Base-by-base conservation (phyloP, 1,139 yeast genomes). In the Casaregolazyma suthepensis region DNA sequence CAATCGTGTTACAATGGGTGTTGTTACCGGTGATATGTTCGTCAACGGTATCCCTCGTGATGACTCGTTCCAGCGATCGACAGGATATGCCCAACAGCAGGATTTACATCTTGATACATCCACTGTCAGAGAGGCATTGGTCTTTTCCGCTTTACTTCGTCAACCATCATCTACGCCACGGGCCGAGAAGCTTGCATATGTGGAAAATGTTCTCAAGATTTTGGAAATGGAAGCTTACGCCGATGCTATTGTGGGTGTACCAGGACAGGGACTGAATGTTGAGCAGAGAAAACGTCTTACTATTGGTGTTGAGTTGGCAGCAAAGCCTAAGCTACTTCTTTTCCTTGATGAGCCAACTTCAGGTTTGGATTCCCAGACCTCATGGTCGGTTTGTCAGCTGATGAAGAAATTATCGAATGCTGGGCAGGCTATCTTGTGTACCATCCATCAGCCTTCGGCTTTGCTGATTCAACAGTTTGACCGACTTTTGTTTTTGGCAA, bases 1-100 rank as follows among this genome's bases (percentile, higher is more conserved):
- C 15, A 83, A 80, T 62, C 73, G 87, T 66, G 75, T 78, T 57
- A 74, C 75, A 51, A 75, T 78, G 67, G 87, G 87, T 61, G 79
- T 77, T 43, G 75, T 82, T 48, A 78, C 85, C 48, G 87, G 87
- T 62, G 83, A 80, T 54, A 78, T 81, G 80, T 69, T 81, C 54
- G 85, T 82, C 22, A 81, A 82, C 61, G 86, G 85, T 54, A 70
- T 72, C 54, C 74, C 75, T 3, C 67, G 80, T 46, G 81, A 79
- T 57, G 65, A 71, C 1, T 75, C 85, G 2, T 80, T 82, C 69
- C 77, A 79, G 63, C 75, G 85, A 63, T 71, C 81, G 45, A 81
- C 85, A 45, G 87, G 87, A 53, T 82, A 81, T 66, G 85, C 80
- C 22, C 85, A 81, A 60, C 86, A 81, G 65, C 84, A 81, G 64